Base-by-base conservation (phyloP, 2,329 filamentous ascomycete genomes). In the Neospermospora avenae region DNA sequence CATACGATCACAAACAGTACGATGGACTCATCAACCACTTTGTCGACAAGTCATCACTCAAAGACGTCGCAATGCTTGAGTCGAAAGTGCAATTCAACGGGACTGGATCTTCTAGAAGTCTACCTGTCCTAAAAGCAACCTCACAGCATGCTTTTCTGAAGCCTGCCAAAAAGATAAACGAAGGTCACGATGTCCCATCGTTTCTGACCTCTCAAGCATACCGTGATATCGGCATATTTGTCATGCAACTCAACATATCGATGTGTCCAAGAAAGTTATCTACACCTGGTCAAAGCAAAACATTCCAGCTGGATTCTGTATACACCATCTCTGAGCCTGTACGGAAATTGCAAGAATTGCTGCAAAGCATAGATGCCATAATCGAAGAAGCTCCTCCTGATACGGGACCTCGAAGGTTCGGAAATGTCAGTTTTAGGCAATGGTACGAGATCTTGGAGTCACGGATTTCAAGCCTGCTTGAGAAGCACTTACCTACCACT, bases 171-270 rank as follows among this genome's bases (percentile, higher is more conserved):
- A 81, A 81, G 70, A 99, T 99, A 77, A 82, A 96, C 76, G 90
- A 95, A 69, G 88, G 88, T 59, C 78, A 87, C 61, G 92, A 98
- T 79, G 89, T 99, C 57, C 75, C 84, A 20, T 84, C 82, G 64
- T 99, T 98, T 74, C 84, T 96, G 56, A 83, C 81, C 8, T 92
- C 90, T 52, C 84, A 84, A 67, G 95, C 91, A 46, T 97, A 98
- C 76, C 83, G 85, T 60, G 91, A 97, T 72, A 90, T 99, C 57
- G 89, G 91, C 74, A 82, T 84, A 49, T 98, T 96, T 73, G 78
- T 98, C 49, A 81, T 96, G 66, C 95, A 98, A 76, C 85, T 99
- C 52, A 98, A 96, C 74, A 85, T 88, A 60, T 84, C 93, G 11
- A 85, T 98, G 76, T 90, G 93, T 66, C 93, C 93, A 0, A 79